Conservation (phyloP, 768 basidiomycete species). For the Boletellus ananas region DNA sequence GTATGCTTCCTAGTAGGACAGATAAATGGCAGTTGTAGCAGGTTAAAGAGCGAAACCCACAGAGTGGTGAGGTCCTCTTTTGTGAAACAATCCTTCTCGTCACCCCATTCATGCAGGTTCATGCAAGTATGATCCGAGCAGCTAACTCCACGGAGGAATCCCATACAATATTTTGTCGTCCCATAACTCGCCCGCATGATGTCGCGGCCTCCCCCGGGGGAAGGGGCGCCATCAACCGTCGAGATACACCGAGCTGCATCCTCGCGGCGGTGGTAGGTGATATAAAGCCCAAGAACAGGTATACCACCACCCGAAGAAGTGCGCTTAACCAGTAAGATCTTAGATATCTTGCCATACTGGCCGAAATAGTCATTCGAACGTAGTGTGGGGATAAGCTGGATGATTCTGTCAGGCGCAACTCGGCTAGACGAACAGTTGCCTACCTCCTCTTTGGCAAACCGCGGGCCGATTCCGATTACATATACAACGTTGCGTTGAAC, state of each 20-base stretch:
- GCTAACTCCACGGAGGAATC: slow-evolving; percentile 78
- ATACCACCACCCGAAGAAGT: slow-evolving; percentile 67
- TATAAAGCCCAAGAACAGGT: slow-evolving; percentile 88
- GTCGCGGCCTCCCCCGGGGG: slow-evolving; percentile 86
- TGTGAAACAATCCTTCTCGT: slow-evolving; percentile 96
- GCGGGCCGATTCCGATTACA: slow-evolving; percentile 90
- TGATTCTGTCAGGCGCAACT: slow-evolving; percentile 1
- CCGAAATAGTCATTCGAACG: slow-evolving; percentile 97
- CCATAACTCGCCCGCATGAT: slow-evolving; percentile 93
- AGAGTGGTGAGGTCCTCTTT: slow-evolving; percentile 93
- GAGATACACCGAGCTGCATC: slow-evolving; percentile 92
- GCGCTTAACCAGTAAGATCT: slow-evolving; percentile 90
- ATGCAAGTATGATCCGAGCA: slow-evolving; percentile 90
- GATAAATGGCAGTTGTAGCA: slow-evolving; percentile 1
- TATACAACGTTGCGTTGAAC: slow-evolving; percentile 96
- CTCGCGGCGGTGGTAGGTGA: slow-evolving; percentile 91
- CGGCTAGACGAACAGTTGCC: slow-evolving; percentile 20
- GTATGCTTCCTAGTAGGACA: slow-evolving; percentile 71
- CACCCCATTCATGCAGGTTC: slow-evolving; percentile 97
- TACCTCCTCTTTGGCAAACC: slow-evolving; percentile 96
- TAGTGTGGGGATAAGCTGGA: slow-evolving; percentile 82
- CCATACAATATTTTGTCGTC: slow-evolving; percentile 97
- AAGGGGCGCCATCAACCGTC: slow-evolving; percentile 87
- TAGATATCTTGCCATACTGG: slow-evolving; percentile 96
- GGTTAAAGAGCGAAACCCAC: slow-evolving; percentile 42